Base-by-base conservation (phyloP, 2,329 filamentous ascomycete genomes). In the Clarireedia hainanense region DNA sequence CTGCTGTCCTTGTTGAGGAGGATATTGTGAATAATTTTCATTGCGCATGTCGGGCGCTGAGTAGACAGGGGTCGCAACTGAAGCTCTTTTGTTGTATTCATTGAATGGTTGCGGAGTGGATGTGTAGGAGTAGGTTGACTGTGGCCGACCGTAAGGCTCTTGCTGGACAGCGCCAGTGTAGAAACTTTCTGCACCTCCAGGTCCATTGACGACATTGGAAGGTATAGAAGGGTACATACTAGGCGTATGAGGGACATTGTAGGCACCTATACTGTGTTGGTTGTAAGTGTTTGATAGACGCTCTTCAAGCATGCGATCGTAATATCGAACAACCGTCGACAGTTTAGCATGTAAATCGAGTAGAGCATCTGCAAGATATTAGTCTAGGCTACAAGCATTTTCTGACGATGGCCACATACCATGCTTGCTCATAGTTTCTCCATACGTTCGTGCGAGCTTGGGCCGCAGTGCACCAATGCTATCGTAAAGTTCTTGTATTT, bases 351-450 rank as follows among this genome's bases (percentile, higher is more conserved):
- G 94, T 0, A 99, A 77, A 70, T 99, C 94, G 24, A 97, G 80
- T 9, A 99, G 78, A 0, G 92, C 94, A 70, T 99, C 91, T 94
- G 59, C 23, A 6, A 6, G 79, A 72, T 27, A 17, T 51, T 51
- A 53, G 37, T 17, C 26, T 15, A 12, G 24, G 6, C 5, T 14
- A 47, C 5, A 47, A 24, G 2, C 37, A 26, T 6, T 37, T 45
- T 26, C 40, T 5, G 10, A 3, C 10, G 10, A 27, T 20, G 26
- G 9, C 23, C 6, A 73, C 83, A 69, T 75, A 89, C 89, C 91
- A 71, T 97, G 94, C 72, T 99, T 99, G 80, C 94, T 97, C 94
- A 99, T 97, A 0, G 94, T 96, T 74, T 99, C 94, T 55, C 94
- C 94, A 68, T 97, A 96, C 0, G 92, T 96, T 56, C 94, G 83